These are phyloP conservation scores for Aspergillus fumigatiaffinis DNA, from an alignment of 2,329 filamentous ascomycete species.

Conservation along the genomic window DNA sequence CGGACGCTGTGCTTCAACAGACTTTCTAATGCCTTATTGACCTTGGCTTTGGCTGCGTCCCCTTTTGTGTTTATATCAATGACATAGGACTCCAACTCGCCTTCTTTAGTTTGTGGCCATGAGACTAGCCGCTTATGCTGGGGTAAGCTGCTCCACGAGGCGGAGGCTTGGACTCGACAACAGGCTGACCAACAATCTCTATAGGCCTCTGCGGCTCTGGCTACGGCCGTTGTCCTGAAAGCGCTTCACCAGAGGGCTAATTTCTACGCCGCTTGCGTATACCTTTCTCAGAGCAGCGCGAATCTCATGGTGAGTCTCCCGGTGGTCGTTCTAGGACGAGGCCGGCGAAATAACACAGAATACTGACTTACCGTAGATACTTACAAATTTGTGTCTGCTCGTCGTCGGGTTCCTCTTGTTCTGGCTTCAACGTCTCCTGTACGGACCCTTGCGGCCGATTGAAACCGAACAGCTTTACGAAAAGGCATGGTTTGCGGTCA, in stretches of 20 bases:
- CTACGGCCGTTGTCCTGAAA: slow-evolving; percentile 77
- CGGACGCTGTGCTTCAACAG: slow-evolving; percentile 15
- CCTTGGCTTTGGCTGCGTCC: slow-evolving; percentile 2
- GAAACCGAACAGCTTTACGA: slow-evolving; percentile 97
- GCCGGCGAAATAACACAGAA: neutral
- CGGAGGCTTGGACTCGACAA: neutral
- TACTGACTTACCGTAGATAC: slow-evolving; percentile 55
- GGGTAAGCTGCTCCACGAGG: slow-evolving; percentile 37
- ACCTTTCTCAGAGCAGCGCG: slow-evolving; percentile 92
- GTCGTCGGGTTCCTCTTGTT: slow-evolving; percentile 77
- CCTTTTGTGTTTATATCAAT: slow-evolving; percentile 21
- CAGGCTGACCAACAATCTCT: slow-evolving; percentile 9
- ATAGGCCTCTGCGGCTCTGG: slow-evolving; percentile 77
- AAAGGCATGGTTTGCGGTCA: slow-evolving; percentile 96
- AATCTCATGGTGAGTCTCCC: slow-evolving; percentile 71
- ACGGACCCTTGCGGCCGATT: slow-evolving; percentile 82
- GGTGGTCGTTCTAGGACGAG: slow-evolving; percentile 3
- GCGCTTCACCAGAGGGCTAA: slow-evolving; percentile 94
- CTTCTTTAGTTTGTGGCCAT: slow-evolving; percentile 31
- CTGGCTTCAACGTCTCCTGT: slow-evolving; percentile 83
- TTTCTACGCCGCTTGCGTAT: slow-evolving; percentile 97
- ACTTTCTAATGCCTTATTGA: neutral
- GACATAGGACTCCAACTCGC: slow-evolving; percentile 23
- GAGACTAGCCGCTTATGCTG: slow-evolving; percentile 50
- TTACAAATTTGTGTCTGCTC: slow-evolving; percentile 86